These are phyloP conservation scores for Trypanosomatidae sp. DNA, from an alignment of 208 protist species.

Conservation along the genomic window DNA sequence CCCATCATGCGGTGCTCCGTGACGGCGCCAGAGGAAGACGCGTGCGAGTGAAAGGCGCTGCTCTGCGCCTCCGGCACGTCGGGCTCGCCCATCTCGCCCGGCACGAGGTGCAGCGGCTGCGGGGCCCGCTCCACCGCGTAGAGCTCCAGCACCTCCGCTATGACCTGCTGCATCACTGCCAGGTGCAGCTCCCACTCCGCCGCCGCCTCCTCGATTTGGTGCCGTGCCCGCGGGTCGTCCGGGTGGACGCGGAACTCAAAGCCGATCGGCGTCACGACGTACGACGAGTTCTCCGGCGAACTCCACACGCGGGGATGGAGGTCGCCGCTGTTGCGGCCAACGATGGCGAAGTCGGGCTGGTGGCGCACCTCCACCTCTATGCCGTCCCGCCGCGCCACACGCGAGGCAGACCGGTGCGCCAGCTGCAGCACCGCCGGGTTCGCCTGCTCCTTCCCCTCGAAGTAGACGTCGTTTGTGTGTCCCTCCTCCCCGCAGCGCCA, in stretches of 20 bases:
- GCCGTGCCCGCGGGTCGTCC: conserved; percentile 66
- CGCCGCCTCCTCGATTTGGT: conserved; percentile 75
- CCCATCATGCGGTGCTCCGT: conserved; percentile 71
- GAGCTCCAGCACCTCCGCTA: conserved; percentile 87
- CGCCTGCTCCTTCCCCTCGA: conserved; percentile 82
- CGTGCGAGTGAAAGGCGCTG: conserved; percentile 58
- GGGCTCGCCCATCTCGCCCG: conserved; percentile 71
- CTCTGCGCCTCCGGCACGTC: conserved; percentile 63
- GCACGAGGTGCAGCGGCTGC: conserved; percentile 65
- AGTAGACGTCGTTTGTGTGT: conserved; percentile 89
- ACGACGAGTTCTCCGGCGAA: conserved; percentile 64
- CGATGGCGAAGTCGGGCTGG: conserved; percentile 77
- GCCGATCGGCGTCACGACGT: conserved; percentile 73
- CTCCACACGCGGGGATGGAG: conserved; percentile 83
- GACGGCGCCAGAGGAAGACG: neutral
- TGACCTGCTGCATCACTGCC: conserved; percentile 71
- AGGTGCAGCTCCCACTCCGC: conserved; percentile 82
- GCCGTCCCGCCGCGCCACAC: conserved; percentile 49
- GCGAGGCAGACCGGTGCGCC: conserved; percentile 52
- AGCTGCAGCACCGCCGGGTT: conserved; percentile 66
- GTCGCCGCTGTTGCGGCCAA: conserved; percentile 53
- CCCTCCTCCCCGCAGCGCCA: conserved; percentile 85
- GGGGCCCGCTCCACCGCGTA: conserved; percentile 68
- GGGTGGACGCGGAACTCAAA: conserved; percentile 91
- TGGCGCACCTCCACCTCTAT: conserved; percentile 71